phyloP scores from a whole-genome alignment of 345 rosid genomes.

The Hypericum perforatum region DNA sequence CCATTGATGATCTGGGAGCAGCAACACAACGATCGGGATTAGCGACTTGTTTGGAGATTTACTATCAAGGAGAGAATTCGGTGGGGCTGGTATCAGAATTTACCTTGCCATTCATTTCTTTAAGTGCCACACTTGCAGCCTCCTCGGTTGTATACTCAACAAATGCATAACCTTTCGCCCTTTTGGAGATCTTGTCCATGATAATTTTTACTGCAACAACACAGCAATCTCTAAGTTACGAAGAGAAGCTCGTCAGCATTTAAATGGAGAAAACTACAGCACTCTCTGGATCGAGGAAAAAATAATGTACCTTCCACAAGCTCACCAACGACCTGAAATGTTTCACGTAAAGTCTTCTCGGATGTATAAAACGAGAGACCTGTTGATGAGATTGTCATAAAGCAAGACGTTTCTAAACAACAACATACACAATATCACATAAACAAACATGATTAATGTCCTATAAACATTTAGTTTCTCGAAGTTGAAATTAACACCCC shows the following conservation, averaged over 20 bases:
- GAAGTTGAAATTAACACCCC: too few species aligned
- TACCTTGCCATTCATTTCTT: constrained; percentile 98
- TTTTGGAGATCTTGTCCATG: constrained; percentile 95
- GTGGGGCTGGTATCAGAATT: constrained; percentile 4
- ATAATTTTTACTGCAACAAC: constrained; percentile 60
- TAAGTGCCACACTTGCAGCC: constrained; percentile 76
- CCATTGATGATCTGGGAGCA: constrained; percentile 83
- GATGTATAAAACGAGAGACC: constrained; percentile 95
- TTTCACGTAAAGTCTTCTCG: constrained; percentile 80
- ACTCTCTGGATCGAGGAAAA: neutral
- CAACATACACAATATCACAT: too few species aligned
- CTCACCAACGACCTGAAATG: constrained; percentile 86
- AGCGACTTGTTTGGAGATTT: constrained; percentile 6
- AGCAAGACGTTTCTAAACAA: neutral
- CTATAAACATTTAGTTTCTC: too few species aligned
- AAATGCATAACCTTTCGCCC: constrained; percentile 92
- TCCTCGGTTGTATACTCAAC: constrained; percentile 84
- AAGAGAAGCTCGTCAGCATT: neutral
- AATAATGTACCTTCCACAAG: constrained; percentile 61
- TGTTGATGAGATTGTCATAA: constrained; percentile 12
- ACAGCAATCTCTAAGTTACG: constrained; percentile 1
- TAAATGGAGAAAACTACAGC: neutral
- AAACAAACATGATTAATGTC: too few species aligned
- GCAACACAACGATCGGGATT: constrained; percentile 4
- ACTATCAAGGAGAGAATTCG: neutral